Percentiles rank a stretch among this genome's conserved stretches.
Evolutionary conservation across 1,139 yeast genomes (phyloP).

Genomic region (Candida sp.): DNA sequence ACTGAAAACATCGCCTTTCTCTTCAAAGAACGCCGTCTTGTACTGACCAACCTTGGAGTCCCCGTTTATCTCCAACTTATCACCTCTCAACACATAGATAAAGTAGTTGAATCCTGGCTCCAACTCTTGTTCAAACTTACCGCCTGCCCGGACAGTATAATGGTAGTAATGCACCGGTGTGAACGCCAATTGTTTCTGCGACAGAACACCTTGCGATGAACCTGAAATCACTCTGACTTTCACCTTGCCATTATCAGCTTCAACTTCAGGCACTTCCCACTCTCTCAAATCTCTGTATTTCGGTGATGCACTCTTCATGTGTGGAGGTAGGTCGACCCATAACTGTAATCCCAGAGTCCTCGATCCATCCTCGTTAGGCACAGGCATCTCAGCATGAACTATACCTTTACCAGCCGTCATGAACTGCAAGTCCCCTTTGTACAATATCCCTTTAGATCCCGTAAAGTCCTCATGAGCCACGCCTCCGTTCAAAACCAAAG

Average conservation of each 20-base stretch:
- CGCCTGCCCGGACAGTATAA: slow-evolving; percentile 69
- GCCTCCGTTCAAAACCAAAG: slow-evolving; percentile 72
- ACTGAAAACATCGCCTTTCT: slow-evolving; percentile 61
- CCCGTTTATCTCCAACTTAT: slow-evolving; percentile 49
- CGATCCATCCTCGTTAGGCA: slow-evolving; percentile 57
- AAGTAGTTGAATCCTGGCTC: slow-evolving; percentile 75
- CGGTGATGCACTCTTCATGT: slow-evolving; percentile 71
- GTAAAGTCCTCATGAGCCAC: slow-evolving; percentile 94
- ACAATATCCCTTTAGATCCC: slow-evolving; percentile 77
- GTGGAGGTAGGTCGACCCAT: slow-evolving; percentile 89
- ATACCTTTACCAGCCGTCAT: slow-evolving; percentile 96
- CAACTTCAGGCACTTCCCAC: slow-evolving; percentile 70
- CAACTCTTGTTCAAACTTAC: slow-evolving; percentile 63
- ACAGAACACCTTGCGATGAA: slow-evolving; percentile 72
- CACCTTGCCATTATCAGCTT: slow-evolving; percentile 68
- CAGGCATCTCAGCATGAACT: slow-evolving; percentile 88
- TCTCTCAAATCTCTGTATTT: slow-evolving; percentile 80
- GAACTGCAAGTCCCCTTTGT: slow-evolving; percentile 89
- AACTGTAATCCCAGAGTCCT: slow-evolving; percentile 78
- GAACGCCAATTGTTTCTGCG: slow-evolving; percentile 77
- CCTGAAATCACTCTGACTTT: slow-evolving; percentile 81
- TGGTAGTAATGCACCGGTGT: slow-evolving; percentile 85
- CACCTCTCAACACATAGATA: slow-evolving; percentile 71
- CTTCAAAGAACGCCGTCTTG: slow-evolving; percentile 65
- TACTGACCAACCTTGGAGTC: slow-evolving; percentile 44